Evolutionary conservation across 225 moss, liverwort and hornwort genomes (phyloP), one percentile per base, ranked within the genome.

Genomic region (Antitrichia curtipendula): DNA sequence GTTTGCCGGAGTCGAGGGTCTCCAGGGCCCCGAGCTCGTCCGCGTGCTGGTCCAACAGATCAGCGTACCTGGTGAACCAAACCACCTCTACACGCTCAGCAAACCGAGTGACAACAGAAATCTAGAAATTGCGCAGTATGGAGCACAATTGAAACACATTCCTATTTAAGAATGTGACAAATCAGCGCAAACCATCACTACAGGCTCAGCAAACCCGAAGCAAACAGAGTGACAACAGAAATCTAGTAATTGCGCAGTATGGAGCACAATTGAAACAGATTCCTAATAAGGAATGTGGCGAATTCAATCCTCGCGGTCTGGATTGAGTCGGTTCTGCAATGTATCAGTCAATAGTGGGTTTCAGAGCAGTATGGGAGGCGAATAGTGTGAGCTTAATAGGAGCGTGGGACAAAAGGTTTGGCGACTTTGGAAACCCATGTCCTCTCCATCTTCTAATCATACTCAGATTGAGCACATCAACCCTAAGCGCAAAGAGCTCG

Each of bases 11-110:
- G 40, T 98, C 96, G 90, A 93, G 58, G 3, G 96, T 87, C 85
- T 98, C 96, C 62, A 98, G 83, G 57, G 90, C 96, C 19, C 90
- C 93, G 5, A 98, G 90, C 89, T 98, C 96, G 54, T 95, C 96
- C 53, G 82, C 88, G 82, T 96, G 91, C 90, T 95, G 80, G 60
- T 96, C 96, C 77, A 98, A 58, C 80, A 98, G 90, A 69, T 96
- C 98, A 9, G 98, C 98, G 68, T 90, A 98, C 80, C 96, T 96
- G 66, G 11, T 9, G 13, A 81, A 62, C 62, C 58, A 60, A 43
- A 60, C 53, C 79, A 31, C 9, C 45, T 62, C 43, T 25, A 43
- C 59, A 41, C 20, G 20, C 47, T 86, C 32, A 86, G 56, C 25
- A 65, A 38, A 59, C 53, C 52, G 22, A 65, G 31, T 16, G 31